These are phyloP conservation scores for Marasmius sp. DNA, from an alignment of 1,284 basidiomycete genomes.

Conservation along the genomic window DNA sequence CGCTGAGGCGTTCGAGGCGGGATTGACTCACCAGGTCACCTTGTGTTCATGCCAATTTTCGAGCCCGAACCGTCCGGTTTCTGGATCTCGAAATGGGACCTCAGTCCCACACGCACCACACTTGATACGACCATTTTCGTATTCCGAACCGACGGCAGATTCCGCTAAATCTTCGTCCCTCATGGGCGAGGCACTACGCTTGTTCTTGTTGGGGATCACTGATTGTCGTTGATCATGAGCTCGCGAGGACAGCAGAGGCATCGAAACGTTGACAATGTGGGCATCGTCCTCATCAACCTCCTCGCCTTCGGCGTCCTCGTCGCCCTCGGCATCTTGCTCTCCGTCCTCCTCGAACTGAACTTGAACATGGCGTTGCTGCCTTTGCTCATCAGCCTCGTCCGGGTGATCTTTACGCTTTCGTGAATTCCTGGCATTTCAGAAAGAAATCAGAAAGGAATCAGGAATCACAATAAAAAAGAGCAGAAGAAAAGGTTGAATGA, in stretches of 20 bases:
- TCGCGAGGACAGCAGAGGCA: neutral
- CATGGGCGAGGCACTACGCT: neutral
- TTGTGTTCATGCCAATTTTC: constrained; percentile 71
- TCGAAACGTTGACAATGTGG: neutral
- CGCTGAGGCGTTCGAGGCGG: no score
- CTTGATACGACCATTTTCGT: constrained; percentile 58
- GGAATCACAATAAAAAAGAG: neutral
- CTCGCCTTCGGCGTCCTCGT: constrained; percentile 1
- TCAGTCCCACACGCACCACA: constrained; percentile 61
- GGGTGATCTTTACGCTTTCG: neutral
- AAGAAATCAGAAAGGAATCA: neutral
- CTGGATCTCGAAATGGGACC: constrained; percentile 64
- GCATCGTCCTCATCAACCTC: neutral
- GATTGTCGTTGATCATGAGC: neutral
- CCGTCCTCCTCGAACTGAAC: neutral
- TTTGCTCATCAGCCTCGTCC: neutral
- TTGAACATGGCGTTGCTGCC: neutral
- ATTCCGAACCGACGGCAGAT: constrained; percentile 24
- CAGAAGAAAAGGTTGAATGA: neutral
- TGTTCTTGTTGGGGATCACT: neutral
- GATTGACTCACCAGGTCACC: constrained; percentile 44
- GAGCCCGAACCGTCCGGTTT: constrained; percentile 58
- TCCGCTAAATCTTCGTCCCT: neutral
- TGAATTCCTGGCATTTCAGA: neutral
- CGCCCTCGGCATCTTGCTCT: neutral